Evolutionary conservation across 2,329 filamentous ascomycete genomes (phyloP).

Genomic region (Talaromyces amestolkiae): DNA sequence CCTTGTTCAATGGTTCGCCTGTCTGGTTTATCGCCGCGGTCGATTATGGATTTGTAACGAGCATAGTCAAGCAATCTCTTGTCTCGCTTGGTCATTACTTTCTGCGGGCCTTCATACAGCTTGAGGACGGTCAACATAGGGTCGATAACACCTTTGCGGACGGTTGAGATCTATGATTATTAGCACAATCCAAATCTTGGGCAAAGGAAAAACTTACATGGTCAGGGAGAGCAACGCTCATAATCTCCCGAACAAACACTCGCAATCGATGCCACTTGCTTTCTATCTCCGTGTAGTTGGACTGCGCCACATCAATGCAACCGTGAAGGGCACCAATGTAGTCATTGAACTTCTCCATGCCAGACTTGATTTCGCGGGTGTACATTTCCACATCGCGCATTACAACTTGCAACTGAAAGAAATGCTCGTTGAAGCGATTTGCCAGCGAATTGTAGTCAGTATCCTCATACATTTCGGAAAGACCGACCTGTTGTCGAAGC

Average conservation of each 20-base stretch:
- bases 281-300: slow-evolving; percentile 77
- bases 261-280: slow-evolving; percentile 94
- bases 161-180: slow-evolving; percentile 53
- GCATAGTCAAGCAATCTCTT: slow-evolving; percentile 91
- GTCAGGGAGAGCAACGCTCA: slow-evolving; percentile 76
- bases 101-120: slow-evolving; percentile 76
- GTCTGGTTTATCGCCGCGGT: slow-evolving; percentile 80
- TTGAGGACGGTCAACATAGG: slow-evolving; percentile 77
- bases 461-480: slow-evolving; percentile 71
- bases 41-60: slow-evolving; percentile 72
- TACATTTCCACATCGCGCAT: slow-evolving; percentile 93
- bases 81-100: slow-evolving; percentile 89
- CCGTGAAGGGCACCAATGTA: slow-evolving; percentile 79
- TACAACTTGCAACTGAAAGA: slow-evolving; percentile 86
- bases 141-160: slow-evolving; percentile 79
- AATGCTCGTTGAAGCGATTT: slow-evolving; percentile 88
- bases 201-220: slow-evolving; percentile 58
- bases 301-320: slow-evolving; percentile 68
- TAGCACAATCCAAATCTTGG: background rate
- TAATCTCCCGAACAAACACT: slow-evolving; percentile 79
- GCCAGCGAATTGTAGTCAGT: slow-evolving; percentile 74
- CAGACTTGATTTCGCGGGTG: slow-evolving; percentile 73
- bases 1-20: slow-evolving; percentile 79
- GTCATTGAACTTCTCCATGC: slow-evolving; percentile 76
- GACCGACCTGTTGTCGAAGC: slow-evolving; percentile 67